A percentile compares a stretch with the other conserved stretches of the same genome.
These are phyloP conservation scores for Cruciata laevipes DNA, from an alignment of 257 asterid species.

Conservation along the genomic window DNA sequence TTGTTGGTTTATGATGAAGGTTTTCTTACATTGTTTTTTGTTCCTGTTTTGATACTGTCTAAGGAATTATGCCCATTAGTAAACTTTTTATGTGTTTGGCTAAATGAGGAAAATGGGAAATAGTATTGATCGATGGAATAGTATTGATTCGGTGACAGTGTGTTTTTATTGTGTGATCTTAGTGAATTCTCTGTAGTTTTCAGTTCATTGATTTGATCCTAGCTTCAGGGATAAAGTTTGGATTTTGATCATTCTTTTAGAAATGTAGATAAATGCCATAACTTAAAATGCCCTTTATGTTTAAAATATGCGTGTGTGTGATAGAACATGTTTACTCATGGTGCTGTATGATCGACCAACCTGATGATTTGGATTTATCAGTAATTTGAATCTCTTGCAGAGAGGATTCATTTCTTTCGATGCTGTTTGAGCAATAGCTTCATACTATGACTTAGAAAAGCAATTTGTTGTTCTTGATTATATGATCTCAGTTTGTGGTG, in stretches of 20 bases:
- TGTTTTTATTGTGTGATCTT: neutral
- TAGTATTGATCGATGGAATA: neutral
- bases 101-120: too few species aligned
- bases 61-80: neutral
- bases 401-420: neutral
- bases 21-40: constrained; percentile 1
- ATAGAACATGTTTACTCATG: neutral
- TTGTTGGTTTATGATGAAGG: neutral
- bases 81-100: neutral
- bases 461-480: neutral
- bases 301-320: neutral
- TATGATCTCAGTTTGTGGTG: neutral
- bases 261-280: too few species aligned
- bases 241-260: neutral
- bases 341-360: neutral
- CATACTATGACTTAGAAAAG: neutral
- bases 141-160: neutral
- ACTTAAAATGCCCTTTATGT: too few species aligned
- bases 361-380: neutral
- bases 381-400: neutral
- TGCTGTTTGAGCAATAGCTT: constrained; percentile 1
- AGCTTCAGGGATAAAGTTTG: neutral
- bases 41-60: neutral
- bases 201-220: constrained; percentile 1
- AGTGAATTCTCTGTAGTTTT: neutral